Conservation (phyloP, 129 eudicot genomes). For the Tanacetum coccineum region DNA sequence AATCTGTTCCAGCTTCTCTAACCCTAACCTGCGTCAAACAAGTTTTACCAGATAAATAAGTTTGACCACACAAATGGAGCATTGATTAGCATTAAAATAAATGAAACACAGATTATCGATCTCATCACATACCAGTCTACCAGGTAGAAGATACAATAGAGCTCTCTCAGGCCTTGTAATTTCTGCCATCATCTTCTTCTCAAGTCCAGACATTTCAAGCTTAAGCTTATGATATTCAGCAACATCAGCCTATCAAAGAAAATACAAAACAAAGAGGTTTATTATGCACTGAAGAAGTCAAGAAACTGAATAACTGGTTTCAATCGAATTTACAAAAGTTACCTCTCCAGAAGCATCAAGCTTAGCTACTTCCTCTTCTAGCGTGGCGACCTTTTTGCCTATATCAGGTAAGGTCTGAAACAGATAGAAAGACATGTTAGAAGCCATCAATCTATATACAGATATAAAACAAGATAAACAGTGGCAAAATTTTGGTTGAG, state of each 20-base stretch:
- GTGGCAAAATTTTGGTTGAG: neutral
- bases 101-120: neutral
- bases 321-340: constrained; percentile 12
- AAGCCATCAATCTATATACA: neutral
- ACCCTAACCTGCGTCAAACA: constrained; percentile 60
- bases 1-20: constrained; percentile 92
- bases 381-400: constrained; percentile 76
- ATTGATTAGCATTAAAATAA: neutral
- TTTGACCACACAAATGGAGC: too few species aligned
- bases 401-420: constrained; percentile 91
- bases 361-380: constrained; percentile 82
- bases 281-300: neutral
- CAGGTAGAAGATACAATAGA: constrained; percentile 79
- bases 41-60: neutral
- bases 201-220: constrained; percentile 79
- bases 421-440: constrained; percentile 14
- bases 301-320: neutral
- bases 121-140: constrained; percentile 72
- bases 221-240: constrained; percentile 84
- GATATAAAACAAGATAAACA: neutral
- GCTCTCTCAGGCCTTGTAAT: constrained; percentile 89
- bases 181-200: constrained; percentile 95
- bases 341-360: constrained; percentile 99
- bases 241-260: constrained; percentile 63
- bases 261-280: neutral